Base-by-base conservation (phyloP, 2,329 filamentous ascomycete genomes). In the Beauveria pseudobassiana region DNA sequence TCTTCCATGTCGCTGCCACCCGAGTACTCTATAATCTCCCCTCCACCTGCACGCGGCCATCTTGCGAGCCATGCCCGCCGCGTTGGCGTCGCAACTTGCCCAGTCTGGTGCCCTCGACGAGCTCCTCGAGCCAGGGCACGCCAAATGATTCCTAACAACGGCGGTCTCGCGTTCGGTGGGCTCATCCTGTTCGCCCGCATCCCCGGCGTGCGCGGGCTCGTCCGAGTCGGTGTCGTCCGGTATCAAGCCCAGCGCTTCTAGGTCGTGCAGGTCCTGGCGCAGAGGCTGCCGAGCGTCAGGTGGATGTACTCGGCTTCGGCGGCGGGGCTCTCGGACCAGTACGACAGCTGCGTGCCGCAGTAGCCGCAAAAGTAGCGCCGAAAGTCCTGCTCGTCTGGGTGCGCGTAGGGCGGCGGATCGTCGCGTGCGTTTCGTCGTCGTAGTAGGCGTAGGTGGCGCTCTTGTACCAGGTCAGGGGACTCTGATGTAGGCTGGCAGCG, bases 341-440 rank as follows among this genome's bases (percentile, higher is more conserved):
- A 91, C 0, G 88, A 88, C 59, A 97, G 78, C 14, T 90, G 89
- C 0, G 92, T 96, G 58, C 93, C 93, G 72, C 93, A 96, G 77
- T 89, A 96, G 26, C 93, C 93, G 75, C 93, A 97, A 74, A 97
- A 97, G 67, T 91, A 84, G 55, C 90, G 86, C 71, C 88, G 86
- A 1, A 84, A 79, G 67, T 82, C 76, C 57, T 81, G 79, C 58
- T 83, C 82, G 67, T 79, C 76, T 2, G 78, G 79, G 24, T 87
- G 82, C 10, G 84, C 84, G 73, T 90, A 92, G 53, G 82, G 46
- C 87, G 83, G 61, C 84, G 85, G 70, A 92, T 92, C 57, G 79
- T 78, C 59, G 78, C 68, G 72, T 85, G 82, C 18, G 86, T 85
- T 76, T 96, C 93, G 74, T 96, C 90, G 3, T 88, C 83, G 72